Base-by-base conservation (phyloP, 352 stramenopile species). In the Pythium pectinolyticum region DNA sequence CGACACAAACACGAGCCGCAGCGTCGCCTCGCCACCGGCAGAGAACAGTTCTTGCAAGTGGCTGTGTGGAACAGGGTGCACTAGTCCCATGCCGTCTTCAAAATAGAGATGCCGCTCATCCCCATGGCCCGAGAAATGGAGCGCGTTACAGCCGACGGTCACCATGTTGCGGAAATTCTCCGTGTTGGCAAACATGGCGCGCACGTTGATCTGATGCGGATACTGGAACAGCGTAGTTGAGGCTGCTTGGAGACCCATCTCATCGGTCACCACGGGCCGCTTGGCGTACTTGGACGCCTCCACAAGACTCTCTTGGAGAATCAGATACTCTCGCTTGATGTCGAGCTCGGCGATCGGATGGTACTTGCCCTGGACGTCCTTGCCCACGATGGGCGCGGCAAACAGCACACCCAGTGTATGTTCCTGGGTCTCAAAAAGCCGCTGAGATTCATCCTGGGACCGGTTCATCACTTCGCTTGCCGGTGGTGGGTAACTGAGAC, bases 81-180 rank as follows among this genome's bases (percentile, higher is more conserved):
- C 85, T 2, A 91, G 65, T 0, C 82, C 82, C 80, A 90, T 88
- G 35, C 82, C 82, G 67, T 99, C 92, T 84, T 99, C 95, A 70
- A 99, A 98, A 57, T 97, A 97, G 15, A 98, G 54, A 54, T 90
- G 91, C 15, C 92, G 81, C 41, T 92, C 87, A 63, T 98, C 90
- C 0, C 96, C 96, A 64, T 99, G 96, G 15, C 96, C 96, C 4
- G 91, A 98, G 67, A 97, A 99, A 65, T 99, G 96, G 30, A 99
- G 72, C 25, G 91, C 94, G 55, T 87, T 82, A 61, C 90, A 97
- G 1, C 90, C 88, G 34, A 97, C 78, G 11, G 94, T 97, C 24
- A 98, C 77, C 54, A 96, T 88, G 34, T 88, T 86, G n/a, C 93
- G 81, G 22, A 99, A 94, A 12, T 89, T 91, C 43, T 97, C 84